These are phyloP conservation scores for Claviceps citrina DNA, from an alignment of 2,329 filamentous ascomycete species.

Conservation along the genomic window DNA sequence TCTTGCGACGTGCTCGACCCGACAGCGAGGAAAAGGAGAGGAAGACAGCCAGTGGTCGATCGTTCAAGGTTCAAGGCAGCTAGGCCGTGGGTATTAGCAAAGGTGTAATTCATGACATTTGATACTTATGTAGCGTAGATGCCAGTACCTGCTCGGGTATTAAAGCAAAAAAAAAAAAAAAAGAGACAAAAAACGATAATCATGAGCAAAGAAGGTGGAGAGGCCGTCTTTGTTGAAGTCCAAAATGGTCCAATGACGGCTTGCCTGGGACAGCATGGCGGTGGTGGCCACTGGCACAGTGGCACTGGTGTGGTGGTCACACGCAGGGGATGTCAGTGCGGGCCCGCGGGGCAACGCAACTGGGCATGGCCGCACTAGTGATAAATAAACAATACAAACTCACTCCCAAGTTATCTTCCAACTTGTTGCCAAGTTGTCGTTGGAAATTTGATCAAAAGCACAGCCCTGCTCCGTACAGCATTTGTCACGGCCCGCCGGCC, in stretches of 20 bases:
- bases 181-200: too few relatives aligned
- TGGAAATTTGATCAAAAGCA: background rate
- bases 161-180: too few relatives aligned
- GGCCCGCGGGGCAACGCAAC: too few relatives aligned
- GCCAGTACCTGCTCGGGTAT: background rate
- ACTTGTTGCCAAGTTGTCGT: too few relatives aligned
- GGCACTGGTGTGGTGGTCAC: background rate
- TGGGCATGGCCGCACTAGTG: too few relatives aligned
- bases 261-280: background rate
- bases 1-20: constrained; percentile 86
- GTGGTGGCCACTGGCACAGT: background rate
- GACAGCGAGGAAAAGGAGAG: constrained; percentile 95
- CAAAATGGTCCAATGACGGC: background rate
- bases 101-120: background rate
- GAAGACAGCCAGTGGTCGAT: constrained; percentile 93
- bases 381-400: too few relatives aligned
- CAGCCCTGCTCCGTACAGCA: background rate
- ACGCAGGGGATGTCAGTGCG: background rate
- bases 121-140: constrained; percentile 1
- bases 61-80: constrained; percentile 50
- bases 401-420: too few relatives aligned
- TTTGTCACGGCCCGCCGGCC: constrained; percentile 10
- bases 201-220: too few relatives aligned
- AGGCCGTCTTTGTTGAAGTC: too few relatives aligned
- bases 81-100: constrained; percentile 5